These are phyloP conservation scores for Artemisia annua DNA, from an alignment of 129 eudicot species.

Conservation along the genomic window DNA sequence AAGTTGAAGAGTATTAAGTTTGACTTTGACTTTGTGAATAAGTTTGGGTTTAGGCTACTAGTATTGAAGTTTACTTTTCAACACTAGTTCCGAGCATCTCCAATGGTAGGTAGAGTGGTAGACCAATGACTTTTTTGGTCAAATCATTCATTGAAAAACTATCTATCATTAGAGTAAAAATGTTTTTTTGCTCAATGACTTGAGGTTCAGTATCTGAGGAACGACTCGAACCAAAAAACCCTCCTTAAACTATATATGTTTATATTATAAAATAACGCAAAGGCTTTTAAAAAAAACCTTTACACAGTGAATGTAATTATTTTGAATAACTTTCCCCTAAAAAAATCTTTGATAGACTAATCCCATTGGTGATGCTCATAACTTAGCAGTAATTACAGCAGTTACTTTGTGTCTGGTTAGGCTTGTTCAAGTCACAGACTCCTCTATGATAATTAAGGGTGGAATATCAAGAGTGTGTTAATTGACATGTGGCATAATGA, in stretches of 20 bases:
- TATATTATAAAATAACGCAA: too few relatives aligned
- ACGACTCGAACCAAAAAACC: too few relatives aligned
- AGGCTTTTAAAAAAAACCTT: too few relatives aligned
- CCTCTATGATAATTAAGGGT: neutral
- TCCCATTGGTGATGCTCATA: neutral
- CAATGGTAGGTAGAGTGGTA: too few relatives aligned
- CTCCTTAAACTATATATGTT: too few relatives aligned
- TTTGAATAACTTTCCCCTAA: too few relatives aligned
- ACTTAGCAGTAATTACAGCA: neutral
- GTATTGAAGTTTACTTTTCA: neutral
- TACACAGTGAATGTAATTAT: too few relatives aligned
- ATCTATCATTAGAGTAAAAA: too few relatives aligned
- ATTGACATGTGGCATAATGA: neutral
- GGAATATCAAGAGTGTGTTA: neutral
- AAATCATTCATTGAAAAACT: too few relatives aligned
- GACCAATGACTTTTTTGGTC: neutral
- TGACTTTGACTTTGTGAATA: slow-evolving; percentile 14
- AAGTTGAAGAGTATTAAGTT: neutral
- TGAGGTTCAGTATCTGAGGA: too few relatives aligned
- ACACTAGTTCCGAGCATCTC: too few relatives aligned
- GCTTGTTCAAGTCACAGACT: slow-evolving; percentile 5
- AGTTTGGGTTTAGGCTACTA: neutral
- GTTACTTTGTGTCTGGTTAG: neutral
- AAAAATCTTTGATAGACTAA: neutral
- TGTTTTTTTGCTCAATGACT: too few relatives aligned